Evolutionary conservation across 2,329 filamentous ascomycete genomes (phyloP), one percentile per base, ranked within the genome.

Genomic region (Penicillium decumbens): DNA sequence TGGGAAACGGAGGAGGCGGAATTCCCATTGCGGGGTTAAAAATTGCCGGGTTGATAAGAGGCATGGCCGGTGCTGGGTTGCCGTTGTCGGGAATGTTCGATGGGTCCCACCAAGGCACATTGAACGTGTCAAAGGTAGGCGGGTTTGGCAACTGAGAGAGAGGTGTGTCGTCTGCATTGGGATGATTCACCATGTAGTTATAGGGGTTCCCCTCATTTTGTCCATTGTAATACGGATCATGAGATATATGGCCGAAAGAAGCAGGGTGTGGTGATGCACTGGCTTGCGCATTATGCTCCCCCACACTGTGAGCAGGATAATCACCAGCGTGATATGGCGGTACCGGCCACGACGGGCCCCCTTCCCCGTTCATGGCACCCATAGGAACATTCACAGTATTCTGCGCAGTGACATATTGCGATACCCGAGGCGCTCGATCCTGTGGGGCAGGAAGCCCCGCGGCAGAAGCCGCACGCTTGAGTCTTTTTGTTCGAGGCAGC

Each of bases 401-500:
- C 10, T 40, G 23, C 24, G 38, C 12, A 25, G 24, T 12, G 7
- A 44, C 44, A 51, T 48, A 33, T 24, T 44, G 45, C 9, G 47
- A 35, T 10, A 7, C 12, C 4, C 44, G 49, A 15, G 45, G 38
- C 25, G 7, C 12, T 7, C 28, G 12, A 20, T 47, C 29, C 18
- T 33, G 30, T 4, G 45, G 30, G 6, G 46, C 18, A 8, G 45
- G 12, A 12, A 35, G 12, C 10, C 33, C 39, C 12, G 44, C 49
- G 40, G 47, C 50, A 30, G 29, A 23, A 23, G 49, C 45, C 41
- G 39, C 56, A 15, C 50, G 55, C 49, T 53, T 52, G n/a, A 45
- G 35, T 23, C 33, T 40, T 53, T 60, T 59, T 13, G 37, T 24
- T 25, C 42, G 47, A 54, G 54, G 28, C 52, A 59, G 50, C 24